These are phyloP conservation scores for Psidium guajava DNA, from an alignment of 345 rosid genomes.

Conservation along the genomic window DNA sequence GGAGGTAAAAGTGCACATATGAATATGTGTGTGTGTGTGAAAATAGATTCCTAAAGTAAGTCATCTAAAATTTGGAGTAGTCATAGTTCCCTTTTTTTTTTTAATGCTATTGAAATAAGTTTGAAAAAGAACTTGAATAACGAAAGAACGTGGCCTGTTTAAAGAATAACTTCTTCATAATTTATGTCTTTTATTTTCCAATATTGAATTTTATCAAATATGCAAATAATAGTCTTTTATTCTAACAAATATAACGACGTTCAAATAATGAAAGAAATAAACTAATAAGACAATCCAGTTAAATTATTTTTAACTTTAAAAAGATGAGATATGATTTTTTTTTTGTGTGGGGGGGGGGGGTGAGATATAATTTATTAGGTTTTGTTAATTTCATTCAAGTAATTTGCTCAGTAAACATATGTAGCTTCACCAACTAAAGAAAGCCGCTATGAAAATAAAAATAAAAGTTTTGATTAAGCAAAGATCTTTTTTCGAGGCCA, in stretches of 20 bases:
- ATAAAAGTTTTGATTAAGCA: not conserved
- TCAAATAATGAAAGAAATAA: not conserved
- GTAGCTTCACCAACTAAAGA: not conserved
- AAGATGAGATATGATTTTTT: not conserved
- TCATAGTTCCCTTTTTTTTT: not conserved
- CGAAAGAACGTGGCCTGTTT: not conserved
- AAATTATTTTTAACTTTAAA: not conserved
- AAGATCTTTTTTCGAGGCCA: not conserved
- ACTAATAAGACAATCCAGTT: not conserved
- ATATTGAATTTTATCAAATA: not conserved
- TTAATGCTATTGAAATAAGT: not conserved
- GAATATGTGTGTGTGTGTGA: not conserved
- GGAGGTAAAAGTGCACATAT: not conserved
- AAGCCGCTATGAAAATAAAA: not conserved
- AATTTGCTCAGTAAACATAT: not conserved
- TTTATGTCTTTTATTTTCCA: not conserved
- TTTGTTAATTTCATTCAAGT: not conserved
- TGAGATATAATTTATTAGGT: not conserved
- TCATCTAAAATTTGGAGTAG: not conserved
- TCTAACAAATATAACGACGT: not conserved
- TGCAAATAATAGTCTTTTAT: not conserved
- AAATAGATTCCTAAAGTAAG: not conserved
- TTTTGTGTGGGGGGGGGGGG: too few relatives aligned
- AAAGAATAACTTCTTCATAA: not conserved
- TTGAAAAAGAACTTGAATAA: not conserved